These are phyloP conservation scores for Urochloa ruziziensis DNA, from an alignment of 176 grass and related monocot species.

Conservation along the genomic window DNA sequence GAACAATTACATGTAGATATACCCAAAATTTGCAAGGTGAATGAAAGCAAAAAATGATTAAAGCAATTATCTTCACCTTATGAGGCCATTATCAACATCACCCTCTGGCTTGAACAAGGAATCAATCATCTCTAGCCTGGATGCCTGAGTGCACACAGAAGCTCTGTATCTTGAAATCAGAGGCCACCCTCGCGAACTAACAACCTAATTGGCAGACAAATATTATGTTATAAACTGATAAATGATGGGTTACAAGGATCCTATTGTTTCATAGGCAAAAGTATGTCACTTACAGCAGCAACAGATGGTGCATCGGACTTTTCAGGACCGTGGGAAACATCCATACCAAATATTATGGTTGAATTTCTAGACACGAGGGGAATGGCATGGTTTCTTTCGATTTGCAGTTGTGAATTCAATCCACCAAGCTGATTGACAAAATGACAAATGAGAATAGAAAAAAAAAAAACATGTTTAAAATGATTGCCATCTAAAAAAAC, in stretches of 20 bases:
- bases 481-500: background rate
- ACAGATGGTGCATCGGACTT: constrained; percentile 51
- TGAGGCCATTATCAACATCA: constrained; percentile 38
- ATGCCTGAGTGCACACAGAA: constrained; percentile 48
- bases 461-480: background rate
- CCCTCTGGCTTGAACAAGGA: constrained; percentile 48
- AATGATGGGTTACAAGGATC: background rate
- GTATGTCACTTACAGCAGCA: constrained; percentile 44
- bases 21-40: background rate
- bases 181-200: constrained; percentile 65
- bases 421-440: constrained; percentile 55
- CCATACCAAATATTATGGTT: constrained; percentile 79
- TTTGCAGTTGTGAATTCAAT: constrained; percentile 57
- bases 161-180: constrained; percentile 67
- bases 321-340: constrained; percentile 63
- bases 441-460: background rate
- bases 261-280: background rate
- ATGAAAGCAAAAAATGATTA: background rate
- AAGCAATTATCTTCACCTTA: background rate
- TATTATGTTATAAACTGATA: background rate
- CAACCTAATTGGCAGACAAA: constrained; percentile 41
- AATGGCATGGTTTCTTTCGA: constrained; percentile 35
- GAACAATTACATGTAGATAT: background rate
- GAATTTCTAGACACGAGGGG: constrained; percentile 40
- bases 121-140: constrained; percentile 56